phyloP scores from a whole-genome alignment of 768 basidiomycete genomes.

The Naganishia vishniacii region DNA sequence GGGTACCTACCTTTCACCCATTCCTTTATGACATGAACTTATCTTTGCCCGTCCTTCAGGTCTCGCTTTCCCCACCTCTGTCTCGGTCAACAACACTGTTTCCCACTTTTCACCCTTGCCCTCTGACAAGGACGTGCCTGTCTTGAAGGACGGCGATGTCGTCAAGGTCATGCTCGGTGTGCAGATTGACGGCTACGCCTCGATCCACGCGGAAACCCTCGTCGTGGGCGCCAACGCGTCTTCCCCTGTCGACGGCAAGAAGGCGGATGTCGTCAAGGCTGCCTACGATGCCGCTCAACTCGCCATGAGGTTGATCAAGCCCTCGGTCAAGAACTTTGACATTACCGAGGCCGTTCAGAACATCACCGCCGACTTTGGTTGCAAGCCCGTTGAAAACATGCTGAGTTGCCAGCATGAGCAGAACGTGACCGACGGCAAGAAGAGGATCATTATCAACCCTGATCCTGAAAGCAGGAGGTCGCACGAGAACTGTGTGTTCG shows the following conservation, averaged over 20 bases:
- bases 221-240: conserved; percentile 72
- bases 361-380: conserved; percentile 60
- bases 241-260: conserved; percentile 72
- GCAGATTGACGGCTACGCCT: conserved; percentile 95
- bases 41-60: conserved; percentile 30
- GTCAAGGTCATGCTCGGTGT: conserved; percentile 95
- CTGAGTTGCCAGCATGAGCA: conserved; percentile 90
- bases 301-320: conserved; percentile 83
- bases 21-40: not conserved
- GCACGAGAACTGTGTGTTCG: conserved; percentile 76
- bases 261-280: conserved; percentile 87
- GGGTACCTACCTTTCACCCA: not conserved
- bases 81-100: conserved; percentile 93
- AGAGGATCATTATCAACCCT: conserved; percentile 87
- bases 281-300: conserved; percentile 89
- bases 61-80: conserved; percentile 83
- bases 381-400: conserved; percentile 97
- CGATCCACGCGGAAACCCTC: conserved; percentile 87
- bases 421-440: conserved; percentile 92
- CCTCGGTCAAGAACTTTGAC: conserved; percentile 89
- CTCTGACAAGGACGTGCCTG: conserved; percentile 54
- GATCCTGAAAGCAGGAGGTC: conserved; percentile 76
- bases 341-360: conserved; percentile 80
- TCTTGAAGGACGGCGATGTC: conserved; percentile 65
- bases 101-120: conserved; percentile 94